These are phyloP conservation scores for Ascoidea rubescens DNA, from an alignment of 805 yeast species.

Conservation along the genomic window DNA sequence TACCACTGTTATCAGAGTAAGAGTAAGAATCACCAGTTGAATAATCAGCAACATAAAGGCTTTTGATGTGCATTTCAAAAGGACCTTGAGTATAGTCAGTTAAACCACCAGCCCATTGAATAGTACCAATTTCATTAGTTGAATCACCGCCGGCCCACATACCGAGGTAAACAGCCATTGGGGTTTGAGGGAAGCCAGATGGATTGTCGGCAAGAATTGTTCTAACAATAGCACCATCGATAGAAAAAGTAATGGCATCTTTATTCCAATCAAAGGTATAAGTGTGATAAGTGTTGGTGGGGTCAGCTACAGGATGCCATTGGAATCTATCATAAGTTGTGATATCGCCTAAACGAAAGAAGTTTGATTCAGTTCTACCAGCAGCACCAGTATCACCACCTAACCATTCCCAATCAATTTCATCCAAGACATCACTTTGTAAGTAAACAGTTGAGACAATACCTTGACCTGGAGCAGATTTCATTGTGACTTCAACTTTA, in stretches of 20 bases:
- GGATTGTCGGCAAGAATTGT: slow-evolving; percentile 27
- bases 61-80: slow-evolving; percentile 33
- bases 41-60: slow-evolving; percentile 35
- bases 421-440: slow-evolving; percentile 56
- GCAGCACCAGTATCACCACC: slow-evolving; percentile 48
- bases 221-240: slow-evolving; percentile 48
- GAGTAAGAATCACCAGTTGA: slow-evolving; percentile 31
- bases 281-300: slow-evolving; percentile 36
- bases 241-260: slow-evolving; percentile 36
- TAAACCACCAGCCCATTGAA: slow-evolving; percentile 60
- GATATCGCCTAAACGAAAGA: slow-evolving; percentile 51
- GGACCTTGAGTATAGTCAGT: slow-evolving; percentile 37
- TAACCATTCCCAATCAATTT: slow-evolving; percentile 58
- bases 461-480: slow-evolving; percentile 51
- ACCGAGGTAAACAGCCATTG: slow-evolving; percentile 34
- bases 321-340: slow-evolving; percentile 50
- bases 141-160: slow-evolving; percentile 39
- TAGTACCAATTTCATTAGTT: slow-evolving; percentile 40
- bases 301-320: slow-evolving; percentile 32
- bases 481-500: slow-evolving; percentile 40
- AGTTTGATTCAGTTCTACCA: slow-evolving; percentile 39
- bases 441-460: slow-evolving; percentile 50
- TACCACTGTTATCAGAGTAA: slow-evolving; percentile 38
- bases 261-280: slow-evolving; percentile 59
- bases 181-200: slow-evolving; percentile 55